Evolutionary conservation across 2,329 filamentous ascomycete genomes (phyloP), one percentile per base, ranked within the genome.

Genomic region (Xylariaceae sp.): DNA sequence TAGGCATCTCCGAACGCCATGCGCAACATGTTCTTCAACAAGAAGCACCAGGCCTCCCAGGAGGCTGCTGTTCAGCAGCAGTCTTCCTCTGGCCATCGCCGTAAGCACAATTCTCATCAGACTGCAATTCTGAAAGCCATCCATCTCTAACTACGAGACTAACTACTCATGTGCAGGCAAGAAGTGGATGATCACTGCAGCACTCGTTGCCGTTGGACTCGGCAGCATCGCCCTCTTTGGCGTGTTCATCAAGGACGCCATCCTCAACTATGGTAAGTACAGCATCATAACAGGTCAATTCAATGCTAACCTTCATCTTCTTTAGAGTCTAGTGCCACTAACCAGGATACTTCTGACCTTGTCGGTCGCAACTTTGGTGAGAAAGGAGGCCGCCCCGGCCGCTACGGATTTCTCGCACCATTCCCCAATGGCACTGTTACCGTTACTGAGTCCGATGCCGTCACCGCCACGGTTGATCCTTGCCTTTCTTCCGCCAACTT

Each of bases 351-450:
- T n/a, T 15, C 9, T 35, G 18, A 48, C 51, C 44, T 50, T 4
- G 37, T 30, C 4, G 17, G n/a, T 11, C 34, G 18, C 23, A 9
- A 37, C 15, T 48, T 55, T 13, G 9, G n/a, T 5, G 58, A 57
- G 11, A 53, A 57, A 15, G 53, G 50, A 30, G 56, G 50, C 13
- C 62, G 62, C 23, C 23, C 23, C 23, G 23, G 23, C 18, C 23
- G 13, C 50, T 56, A 59, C 50, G 61, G 52, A n/a, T n/a, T 57
- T 10, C 9, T 53, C 41, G 30, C 34, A 15, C 53, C 60, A 3
- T 59, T 39, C 52, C 15, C 11, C 9, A 58, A 56, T 15, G 23
- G 37, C 11, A 52, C 56, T 4, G 35, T 59, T 18, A 63, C 58
- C 3, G 4, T 59, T 17, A 61, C 59, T 3, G 13, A 50, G 2